Percentiles rank a stretch among this genome's conserved stretches.
Evolutionary conservation across 2,329 filamentous ascomycete genomes (phyloP).

Genomic region (Penicillium fuscoglaucum): DNA sequence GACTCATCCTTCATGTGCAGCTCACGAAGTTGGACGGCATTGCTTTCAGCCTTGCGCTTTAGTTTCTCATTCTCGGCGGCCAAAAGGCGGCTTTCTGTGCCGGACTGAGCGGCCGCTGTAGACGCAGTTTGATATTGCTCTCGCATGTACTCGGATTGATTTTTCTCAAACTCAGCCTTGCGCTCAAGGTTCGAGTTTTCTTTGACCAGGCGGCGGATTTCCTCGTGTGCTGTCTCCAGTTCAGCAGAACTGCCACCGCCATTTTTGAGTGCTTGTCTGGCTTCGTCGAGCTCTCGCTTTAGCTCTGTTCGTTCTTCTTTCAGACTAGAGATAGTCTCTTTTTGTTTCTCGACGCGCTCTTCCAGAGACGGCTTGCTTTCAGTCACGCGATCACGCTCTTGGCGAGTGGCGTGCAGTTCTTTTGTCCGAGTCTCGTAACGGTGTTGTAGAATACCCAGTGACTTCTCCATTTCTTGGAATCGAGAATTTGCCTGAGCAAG

Average conservation of each 20-base stretch:
- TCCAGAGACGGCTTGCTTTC: conserved; percentile 33
- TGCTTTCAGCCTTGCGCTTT: conserved; percentile 38
- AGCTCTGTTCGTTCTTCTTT: conserved; percentile 44
- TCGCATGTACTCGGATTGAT: conserved; percentile 48
- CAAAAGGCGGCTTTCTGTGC: conserved; percentile 40
- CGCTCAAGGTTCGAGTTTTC: conserved; percentile 39
- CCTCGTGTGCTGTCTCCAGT: conserved; percentile 43
- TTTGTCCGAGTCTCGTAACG: conserved; percentile 46
- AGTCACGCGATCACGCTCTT: conserved; percentile 37
- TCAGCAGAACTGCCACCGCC: conserved; percentile 44
- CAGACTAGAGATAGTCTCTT: conserved; percentile 41
- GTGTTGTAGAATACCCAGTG: conserved; percentile 42
- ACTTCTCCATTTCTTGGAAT: conserved; percentile 35
- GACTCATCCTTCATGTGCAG: conserved; percentile 38
- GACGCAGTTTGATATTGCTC: conserved; percentile 51
- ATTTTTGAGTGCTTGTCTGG: conserved; percentile 42
- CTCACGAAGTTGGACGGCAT: conserved; percentile 41
- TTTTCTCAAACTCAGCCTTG: conserved; percentile 43
- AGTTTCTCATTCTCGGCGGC: conserved; percentile 40
- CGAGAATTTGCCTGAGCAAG: conserved; percentile 30
- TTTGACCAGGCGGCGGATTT: conserved; percentile 39
- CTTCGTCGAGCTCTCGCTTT: conserved; percentile 40
- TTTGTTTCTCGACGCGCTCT: conserved; percentile 36
- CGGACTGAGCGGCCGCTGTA: conserved; percentile 44
- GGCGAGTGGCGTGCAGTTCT: conserved; percentile 40